These are phyloP conservation scores for Mallotus nudiflorus DNA, from an alignment of 345 rosid genomes.

Conservation along the genomic window DNA sequence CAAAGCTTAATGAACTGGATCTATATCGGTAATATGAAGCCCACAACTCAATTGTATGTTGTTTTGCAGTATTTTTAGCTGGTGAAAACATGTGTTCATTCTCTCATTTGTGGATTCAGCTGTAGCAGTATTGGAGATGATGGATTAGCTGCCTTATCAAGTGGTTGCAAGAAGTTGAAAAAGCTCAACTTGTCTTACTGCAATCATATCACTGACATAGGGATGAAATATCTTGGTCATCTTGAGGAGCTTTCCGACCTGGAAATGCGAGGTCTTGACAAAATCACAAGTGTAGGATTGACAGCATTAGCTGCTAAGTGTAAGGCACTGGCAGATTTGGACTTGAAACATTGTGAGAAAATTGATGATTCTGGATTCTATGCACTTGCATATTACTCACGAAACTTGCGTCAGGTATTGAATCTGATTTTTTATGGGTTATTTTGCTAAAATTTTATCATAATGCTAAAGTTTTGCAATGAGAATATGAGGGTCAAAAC, in stretches of 20 bases:
- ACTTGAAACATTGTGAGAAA: constrained; percentile 69
- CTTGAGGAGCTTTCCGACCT: constrained; percentile 62
- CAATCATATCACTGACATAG: constrained; percentile 56
- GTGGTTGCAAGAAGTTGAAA: constrained; percentile 75
- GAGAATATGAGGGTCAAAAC: not conserved
- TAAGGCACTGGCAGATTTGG: constrained; percentile 61
- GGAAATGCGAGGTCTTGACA: constrained; percentile 65
- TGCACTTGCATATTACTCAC: constrained; percentile 64
- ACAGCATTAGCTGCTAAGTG: constrained; percentile 61
- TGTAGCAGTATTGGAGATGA: constrained; percentile 69
- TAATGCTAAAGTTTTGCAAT: not conserved
- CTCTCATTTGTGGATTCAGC: constrained; percentile 36
- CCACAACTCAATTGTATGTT: not conserved
- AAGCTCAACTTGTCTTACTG: constrained; percentile 84
- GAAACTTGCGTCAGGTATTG: constrained; percentile 81
- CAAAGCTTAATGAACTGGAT: constrained; percentile 68
- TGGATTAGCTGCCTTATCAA: constrained; percentile 69
- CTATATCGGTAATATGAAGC: constrained; percentile 68
- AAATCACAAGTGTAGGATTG: constrained; percentile 64
- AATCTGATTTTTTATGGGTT: not conserved
- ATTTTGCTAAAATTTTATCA: not conserved
- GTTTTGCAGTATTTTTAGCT: not conserved
- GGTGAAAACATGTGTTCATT: not conserved
- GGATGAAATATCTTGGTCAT: constrained; percentile 49
- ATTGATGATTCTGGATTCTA: constrained; percentile 77